Evolutionary conservation across 495 filamentous ascomycete genomes (phyloP).

Genomic region (Tuber melanosporum): DNA sequence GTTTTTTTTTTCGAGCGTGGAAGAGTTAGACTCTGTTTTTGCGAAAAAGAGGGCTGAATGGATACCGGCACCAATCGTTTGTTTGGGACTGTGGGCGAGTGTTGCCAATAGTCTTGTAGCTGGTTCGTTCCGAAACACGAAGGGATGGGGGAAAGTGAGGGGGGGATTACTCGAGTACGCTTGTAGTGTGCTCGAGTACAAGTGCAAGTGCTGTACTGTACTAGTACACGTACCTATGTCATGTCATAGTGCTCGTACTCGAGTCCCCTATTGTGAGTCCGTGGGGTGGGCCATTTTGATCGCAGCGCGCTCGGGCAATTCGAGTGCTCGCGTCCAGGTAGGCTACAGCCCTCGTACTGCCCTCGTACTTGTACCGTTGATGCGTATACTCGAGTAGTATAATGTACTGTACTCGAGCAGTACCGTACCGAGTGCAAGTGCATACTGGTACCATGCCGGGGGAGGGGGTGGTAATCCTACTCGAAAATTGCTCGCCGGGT

Average conservation of each 20-base stretch:
- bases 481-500: not conserved
- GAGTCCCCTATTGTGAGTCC: not conserved
- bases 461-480: not conserved
- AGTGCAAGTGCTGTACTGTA: too few relatives aligned
- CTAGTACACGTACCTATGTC: too few relatives aligned
- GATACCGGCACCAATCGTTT: not conserved
- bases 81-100: not conserved
- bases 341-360: not conserved
- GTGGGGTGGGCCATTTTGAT: not conserved
- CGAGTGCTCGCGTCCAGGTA: not conserved
- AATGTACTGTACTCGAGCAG: too few relatives aligned
- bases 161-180: not conserved
- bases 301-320: not conserved
- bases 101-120: not conserved
- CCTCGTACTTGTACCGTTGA: too few relatives aligned
- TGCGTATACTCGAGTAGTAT: too few relatives aligned
- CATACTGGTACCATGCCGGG: not conserved
- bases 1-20: not conserved
- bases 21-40: not conserved
- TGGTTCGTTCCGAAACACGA: not conserved
- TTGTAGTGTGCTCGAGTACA: not conserved
- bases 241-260: too few relatives aligned
- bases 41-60: not conserved
- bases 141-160: not conserved
- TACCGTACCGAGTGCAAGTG: too few relatives aligned